These are phyloP conservation scores for Nicotiana knightiana DNA, from an alignment of 257 asterid genomes.

Conservation along the genomic window DNA sequence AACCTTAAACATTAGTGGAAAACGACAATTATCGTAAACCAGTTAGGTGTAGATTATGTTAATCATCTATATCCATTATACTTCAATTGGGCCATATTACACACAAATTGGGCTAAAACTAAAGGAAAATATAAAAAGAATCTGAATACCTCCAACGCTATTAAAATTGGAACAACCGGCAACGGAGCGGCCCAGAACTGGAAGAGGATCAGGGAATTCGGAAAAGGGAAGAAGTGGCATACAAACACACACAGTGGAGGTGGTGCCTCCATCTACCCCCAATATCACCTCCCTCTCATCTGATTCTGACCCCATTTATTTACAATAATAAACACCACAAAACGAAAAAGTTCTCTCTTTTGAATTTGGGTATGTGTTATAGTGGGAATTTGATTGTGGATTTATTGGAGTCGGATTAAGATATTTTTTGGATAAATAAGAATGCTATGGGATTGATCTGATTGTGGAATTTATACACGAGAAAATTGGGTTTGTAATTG, in stretches of 20 bases:
- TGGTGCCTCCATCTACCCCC: conserved; percentile 40
- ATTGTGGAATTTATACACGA: neutral
- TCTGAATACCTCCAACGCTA: conserved; percentile 78
- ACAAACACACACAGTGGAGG: conserved; percentile 24
- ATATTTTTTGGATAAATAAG: neutral
- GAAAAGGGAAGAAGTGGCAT: conserved; percentile 10
- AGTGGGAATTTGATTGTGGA: neutral
- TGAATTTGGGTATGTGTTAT: too few relatives aligned
- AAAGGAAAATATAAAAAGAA: neutral
- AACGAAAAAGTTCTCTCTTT: too few relatives aligned
- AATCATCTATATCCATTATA: neutral
- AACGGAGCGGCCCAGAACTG: conserved; percentile 66
- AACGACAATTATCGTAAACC: neutral
- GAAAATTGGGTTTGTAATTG: neutral
- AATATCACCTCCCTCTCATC: conserved; percentile 24
- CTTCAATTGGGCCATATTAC: neutral
- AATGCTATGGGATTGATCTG: neutral
- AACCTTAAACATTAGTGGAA: neutral
- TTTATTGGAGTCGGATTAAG: neutral
- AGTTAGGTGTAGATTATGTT: neutral
- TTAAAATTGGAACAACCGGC: conserved; percentile 91
- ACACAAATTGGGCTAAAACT: neutral
- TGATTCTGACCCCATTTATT: conserved; percentile 24
- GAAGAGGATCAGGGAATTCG: conserved; percentile 66
- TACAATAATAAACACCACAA: neutral